These are phyloP conservation scores for Suillus brevipes DNA, from an alignment of 768 basidiomycete genomes.

Conservation along the genomic window DNA sequence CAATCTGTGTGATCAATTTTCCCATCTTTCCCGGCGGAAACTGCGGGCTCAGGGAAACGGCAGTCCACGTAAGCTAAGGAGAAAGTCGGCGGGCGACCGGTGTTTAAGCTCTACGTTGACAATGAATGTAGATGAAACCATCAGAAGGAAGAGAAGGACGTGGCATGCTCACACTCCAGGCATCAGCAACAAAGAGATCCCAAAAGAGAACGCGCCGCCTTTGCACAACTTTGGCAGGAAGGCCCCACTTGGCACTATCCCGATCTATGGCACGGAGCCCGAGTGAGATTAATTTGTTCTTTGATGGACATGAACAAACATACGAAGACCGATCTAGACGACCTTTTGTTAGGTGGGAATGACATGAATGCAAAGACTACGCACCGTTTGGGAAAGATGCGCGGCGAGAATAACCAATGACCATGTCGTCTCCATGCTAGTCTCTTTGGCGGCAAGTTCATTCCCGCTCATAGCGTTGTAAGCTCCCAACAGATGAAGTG, in stretches of 20 bases:
- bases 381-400: constrained; percentile 64
- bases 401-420: constrained; percentile 62
- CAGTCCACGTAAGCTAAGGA: constrained; percentile 69
- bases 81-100: constrained; percentile 71
- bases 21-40: constrained; percentile 7
- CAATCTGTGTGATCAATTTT: constrained; percentile 29
- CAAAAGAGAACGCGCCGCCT: constrained; percentile 71
- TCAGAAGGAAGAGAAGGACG: not conserved
- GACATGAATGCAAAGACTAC: constrained; percentile 21
- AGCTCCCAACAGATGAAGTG: constrained; percentile 65
- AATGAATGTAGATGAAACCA: constrained; percentile 14
- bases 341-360: constrained; percentile 17
- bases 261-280: constrained; percentile 42
- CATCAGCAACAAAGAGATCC: constrained; percentile 74
- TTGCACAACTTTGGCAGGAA: constrained; percentile 63
- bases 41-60: constrained; percentile 46
- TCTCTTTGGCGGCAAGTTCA: constrained; percentile 55
- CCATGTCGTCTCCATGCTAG: constrained; percentile 75
- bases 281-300: constrained; percentile 13
- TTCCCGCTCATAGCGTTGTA: constrained; percentile 71
- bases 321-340: constrained; percentile 65
- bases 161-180: constrained; percentile 55
- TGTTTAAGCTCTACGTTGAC: constrained; percentile 58
- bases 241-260: constrained; percentile 63
- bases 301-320: constrained; percentile 31